Conservation (phyloP, 2,329 filamentous ascomycete species). For the Cladosporium sp. region DNA sequence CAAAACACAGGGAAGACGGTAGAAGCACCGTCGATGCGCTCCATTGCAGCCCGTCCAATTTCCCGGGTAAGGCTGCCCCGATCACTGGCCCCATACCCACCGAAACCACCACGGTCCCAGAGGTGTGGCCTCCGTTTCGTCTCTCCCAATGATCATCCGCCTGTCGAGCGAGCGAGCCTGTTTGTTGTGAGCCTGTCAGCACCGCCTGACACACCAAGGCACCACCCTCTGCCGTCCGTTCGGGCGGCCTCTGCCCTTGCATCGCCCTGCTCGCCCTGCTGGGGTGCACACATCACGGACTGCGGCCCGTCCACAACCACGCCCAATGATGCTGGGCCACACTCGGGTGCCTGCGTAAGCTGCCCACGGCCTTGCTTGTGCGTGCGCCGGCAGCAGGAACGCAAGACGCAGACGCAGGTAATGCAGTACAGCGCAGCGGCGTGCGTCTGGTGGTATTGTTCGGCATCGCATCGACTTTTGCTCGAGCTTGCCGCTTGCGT, state of each 20-base stretch:
- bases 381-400: background rate
- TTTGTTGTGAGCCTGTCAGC: background rate
- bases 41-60: constrained; percentile 3
- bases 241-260: constrained; percentile 6
- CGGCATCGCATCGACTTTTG: constrained; percentile 5
- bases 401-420: background rate
- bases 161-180: background rate
- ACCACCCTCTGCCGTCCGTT: background rate
- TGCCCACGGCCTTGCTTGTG: constrained; percentile 4
- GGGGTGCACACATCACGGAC: background rate
- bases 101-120: constrained; percentile 7
- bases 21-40: constrained; percentile 1
- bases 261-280: background rate
- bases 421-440: background rate
- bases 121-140: constrained; percentile 1
- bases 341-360: constrained; percentile 14
- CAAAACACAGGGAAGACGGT: constrained; percentile 1
- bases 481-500: constrained; percentile 6
- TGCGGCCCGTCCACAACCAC: background rate
- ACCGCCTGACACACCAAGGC: background rate
- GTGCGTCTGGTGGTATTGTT: background rate
- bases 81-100: background rate
- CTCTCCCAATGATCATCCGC: background rate
- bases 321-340: background rate
- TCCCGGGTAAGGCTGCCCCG: constrained; percentile 15